phyloP scores from a whole-genome alignment of 2,329 filamentous ascomycete species.

The Colletotrichum sp. region DNA sequence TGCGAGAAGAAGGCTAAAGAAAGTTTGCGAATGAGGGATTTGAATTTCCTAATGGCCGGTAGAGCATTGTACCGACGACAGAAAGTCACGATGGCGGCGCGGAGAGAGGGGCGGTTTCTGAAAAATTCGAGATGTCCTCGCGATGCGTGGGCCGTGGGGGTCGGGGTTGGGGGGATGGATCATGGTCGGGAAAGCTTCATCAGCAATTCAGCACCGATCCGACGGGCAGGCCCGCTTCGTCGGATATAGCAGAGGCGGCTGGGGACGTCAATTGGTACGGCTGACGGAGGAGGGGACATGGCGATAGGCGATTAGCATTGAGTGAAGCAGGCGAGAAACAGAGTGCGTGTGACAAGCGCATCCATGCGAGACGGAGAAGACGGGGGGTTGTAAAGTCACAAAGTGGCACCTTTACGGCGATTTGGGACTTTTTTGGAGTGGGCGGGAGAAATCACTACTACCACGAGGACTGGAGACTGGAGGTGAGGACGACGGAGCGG shows the following conservation, averaged over 20 bases:
- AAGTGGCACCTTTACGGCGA: not conserved
- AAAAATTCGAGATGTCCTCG: not conserved
- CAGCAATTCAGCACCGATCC: not conserved
- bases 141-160: not conserved
- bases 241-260: constrained; percentile 8
- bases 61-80: not conserved
- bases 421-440: not conserved
- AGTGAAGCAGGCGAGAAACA: not conserved
- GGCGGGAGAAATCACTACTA: not conserved
- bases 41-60: not conserved
- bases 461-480: not conserved
- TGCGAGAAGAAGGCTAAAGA: not conserved
- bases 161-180: not conserved
- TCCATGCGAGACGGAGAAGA: not conserved
- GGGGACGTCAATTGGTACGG: not conserved
- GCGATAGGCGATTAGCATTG: constrained; percentile 11
- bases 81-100: not conserved
- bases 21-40: not conserved
- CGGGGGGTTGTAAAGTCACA: not conserved
- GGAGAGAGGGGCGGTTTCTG: not conserved
- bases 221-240: not conserved
- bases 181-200: not conserved
- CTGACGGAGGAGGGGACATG: not conserved
- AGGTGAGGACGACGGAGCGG: not conserved
- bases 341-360: not conserved